phyloP scores from a whole-genome alignment of 176 grass and related monocot genomes.

The Musa beccarii region DNA sequence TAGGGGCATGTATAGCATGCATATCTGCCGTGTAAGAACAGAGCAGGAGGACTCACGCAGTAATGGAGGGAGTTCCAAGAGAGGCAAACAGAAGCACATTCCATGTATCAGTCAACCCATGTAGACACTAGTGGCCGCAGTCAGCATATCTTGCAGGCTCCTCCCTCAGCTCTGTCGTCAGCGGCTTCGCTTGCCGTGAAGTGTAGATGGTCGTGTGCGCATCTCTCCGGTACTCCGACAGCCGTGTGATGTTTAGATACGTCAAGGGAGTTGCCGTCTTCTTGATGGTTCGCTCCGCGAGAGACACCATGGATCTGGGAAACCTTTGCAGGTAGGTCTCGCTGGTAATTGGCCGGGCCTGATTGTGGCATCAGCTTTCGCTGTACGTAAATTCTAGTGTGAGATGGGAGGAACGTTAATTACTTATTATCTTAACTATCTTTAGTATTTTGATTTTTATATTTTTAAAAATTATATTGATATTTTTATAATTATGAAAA shows the following conservation, averaged over 20 bases:
- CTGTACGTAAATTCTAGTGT: conserved; percentile 7
- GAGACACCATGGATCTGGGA: conserved; percentile 19
- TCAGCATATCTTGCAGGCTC: background rate
- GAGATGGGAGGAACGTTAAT: too few species aligned
- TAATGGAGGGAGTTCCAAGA: background rate
- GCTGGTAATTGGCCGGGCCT: conserved; percentile 16
- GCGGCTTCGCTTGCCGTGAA: conserved; percentile 18
- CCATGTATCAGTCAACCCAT: background rate
- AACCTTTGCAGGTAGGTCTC: conserved; percentile 23
- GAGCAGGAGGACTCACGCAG: too few species aligned
- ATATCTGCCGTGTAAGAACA: too few species aligned
- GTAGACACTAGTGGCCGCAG: conserved; percentile 3
- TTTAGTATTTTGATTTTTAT: too few species aligned
- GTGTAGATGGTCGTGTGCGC: conserved; percentile 45
- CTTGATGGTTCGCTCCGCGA: conserved; percentile 13
- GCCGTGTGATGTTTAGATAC: conserved; percentile 36
- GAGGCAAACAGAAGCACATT: background rate
- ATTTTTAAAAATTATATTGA: too few species aligned
- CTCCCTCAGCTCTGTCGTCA: conserved; percentile 6
- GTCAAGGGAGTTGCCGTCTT: conserved; percentile 14
- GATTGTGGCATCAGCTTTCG: conserved; percentile 42
- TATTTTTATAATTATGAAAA: too few species aligned
- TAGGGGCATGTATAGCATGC: too few species aligned
- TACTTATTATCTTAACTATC: too few species aligned
- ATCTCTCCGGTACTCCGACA: conserved; percentile 28